A percentile compares a stretch with the other conserved stretches of the same genome.
phyloP scores from a whole-genome alignment of 495 filamentous ascomycete genomes.

The Neurospora sp. region DNA sequence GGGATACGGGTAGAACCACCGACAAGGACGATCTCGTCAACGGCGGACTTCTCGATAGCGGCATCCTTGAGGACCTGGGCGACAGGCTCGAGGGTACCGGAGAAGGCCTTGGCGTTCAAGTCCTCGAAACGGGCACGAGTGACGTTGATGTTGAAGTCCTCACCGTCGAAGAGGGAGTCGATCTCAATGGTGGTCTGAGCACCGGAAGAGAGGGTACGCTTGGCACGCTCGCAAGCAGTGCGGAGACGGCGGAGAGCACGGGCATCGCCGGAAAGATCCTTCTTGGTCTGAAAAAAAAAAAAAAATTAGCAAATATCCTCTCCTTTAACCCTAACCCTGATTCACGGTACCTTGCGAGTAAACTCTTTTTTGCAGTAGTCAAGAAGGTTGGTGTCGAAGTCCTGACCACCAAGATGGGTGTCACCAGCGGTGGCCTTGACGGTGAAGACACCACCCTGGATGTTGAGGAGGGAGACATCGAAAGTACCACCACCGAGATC shows the following conservation, averaged over 20 bases:
- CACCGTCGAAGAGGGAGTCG: slow-evolving; percentile 94
- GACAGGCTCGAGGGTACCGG: slow-evolving; percentile 91
- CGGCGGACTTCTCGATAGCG: slow-evolving; percentile 83
- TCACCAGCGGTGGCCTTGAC: slow-evolving; percentile 98
- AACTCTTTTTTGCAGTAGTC: slow-evolving; percentile 73
- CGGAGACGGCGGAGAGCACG: slow-evolving; percentile 96
- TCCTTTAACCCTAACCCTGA: too few relatives aligned
- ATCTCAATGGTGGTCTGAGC: slow-evolving; percentile 98
- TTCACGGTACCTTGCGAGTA: too few relatives aligned
- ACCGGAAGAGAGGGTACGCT: slow-evolving; percentile 94
- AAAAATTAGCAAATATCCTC: too few relatives aligned
- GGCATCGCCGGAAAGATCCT: slow-evolving; percentile 74
- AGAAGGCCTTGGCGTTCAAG: slow-evolving; percentile 94
- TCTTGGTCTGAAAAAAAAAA: slow-evolving; percentile 63
- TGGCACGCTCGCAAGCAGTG: slow-evolving; percentile 98
- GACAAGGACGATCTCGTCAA: slow-evolving; percentile 97
- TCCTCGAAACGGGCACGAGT: slow-evolving; percentile 99
- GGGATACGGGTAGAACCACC: slow-evolving; percentile 99
- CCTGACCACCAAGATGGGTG: slow-evolving; percentile 97
- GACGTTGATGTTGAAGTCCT: slow-evolving; percentile 98
- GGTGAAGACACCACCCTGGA: slow-evolving; percentile 99
- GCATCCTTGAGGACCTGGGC: slow-evolving; percentile 98
- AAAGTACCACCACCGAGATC: slow-evolving; percentile 99
- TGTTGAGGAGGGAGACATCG: slow-evolving; percentile 97
- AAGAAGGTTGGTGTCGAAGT: slow-evolving; percentile 96